Percentiles rank a stretch among this genome's conserved stretches.
Evolutionary conservation across 305 asterid species (phyloP).

Genomic region (Andrographis paniculata): DNA sequence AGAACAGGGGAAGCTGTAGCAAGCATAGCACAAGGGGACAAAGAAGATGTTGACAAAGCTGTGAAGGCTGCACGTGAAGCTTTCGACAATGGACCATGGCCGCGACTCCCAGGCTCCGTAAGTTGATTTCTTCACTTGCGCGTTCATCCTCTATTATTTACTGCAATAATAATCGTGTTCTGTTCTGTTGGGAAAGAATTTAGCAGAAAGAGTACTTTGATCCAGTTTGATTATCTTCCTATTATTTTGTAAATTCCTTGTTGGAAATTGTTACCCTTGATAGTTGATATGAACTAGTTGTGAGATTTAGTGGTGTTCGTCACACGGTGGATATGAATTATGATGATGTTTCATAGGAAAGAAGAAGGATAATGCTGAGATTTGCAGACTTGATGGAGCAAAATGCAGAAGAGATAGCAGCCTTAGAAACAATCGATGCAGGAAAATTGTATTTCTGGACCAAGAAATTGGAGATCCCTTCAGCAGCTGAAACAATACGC

Average conservation of each 20-base stretch:
- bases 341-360: conserved; percentile 25
- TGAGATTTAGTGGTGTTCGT: too few species aligned
- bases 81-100: conserved; percentile 81
- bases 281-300: too few species aligned
- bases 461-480: conserved; percentile 43
- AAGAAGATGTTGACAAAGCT: conserved; percentile 63
- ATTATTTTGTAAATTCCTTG: too few species aligned
- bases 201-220: too few species aligned
- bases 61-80: conserved; percentile 80
- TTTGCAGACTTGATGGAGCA: conserved; percentile 58
- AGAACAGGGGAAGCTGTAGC: conserved; percentile 45
- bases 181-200: too few species aligned
- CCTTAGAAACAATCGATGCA: conserved; percentile 47
- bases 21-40: conserved; percentile 49
- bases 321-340: too few species aligned
- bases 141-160: background rate
- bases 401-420: conserved; percentile 51
- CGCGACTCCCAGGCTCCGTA: conserved; percentile 58
- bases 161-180: too few species aligned
- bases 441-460: conserved; percentile 39
- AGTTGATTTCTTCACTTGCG: conserved; percentile 3
- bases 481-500: conserved; percentile 29
- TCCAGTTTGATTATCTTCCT: too few species aligned
- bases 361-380: conserved; percentile 50
- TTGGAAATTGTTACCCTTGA: too few species aligned